Percentiles rank a stretch among this genome's conserved stretches.
Evolutionary conservation across 1,284 basidiomycete species (phyloP).

Genomic region (Malassezia sp.): DNA sequence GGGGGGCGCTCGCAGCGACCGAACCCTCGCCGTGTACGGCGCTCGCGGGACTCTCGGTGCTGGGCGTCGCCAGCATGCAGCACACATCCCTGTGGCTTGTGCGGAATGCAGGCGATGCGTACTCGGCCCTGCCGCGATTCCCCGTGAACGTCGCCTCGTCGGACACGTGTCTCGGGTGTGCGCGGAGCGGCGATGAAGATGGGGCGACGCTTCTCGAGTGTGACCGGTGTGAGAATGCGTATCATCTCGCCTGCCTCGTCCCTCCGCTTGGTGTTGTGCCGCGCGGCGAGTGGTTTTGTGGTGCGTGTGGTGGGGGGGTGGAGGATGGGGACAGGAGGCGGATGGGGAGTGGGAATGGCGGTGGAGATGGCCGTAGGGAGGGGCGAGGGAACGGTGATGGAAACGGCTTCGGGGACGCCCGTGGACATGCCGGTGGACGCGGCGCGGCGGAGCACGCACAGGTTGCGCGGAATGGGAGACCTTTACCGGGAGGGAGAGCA

Average conservation of each 20-base stretch:
- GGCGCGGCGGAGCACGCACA: too few species aligned
- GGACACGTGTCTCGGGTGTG: constrained; percentile 62
- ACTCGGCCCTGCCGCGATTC: constrained; percentile 36
- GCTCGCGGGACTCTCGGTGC: constrained; percentile 62
- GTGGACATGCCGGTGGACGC: too few species aligned
- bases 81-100: constrained; percentile 64
- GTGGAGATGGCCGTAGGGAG: too few species aligned
- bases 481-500: too few species aligned
- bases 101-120: constrained; percentile 54
- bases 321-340: too few species aligned
- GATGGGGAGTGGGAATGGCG: too few species aligned
- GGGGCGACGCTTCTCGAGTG: constrained; percentile 57
- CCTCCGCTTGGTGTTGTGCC: constrained; percentile 68
- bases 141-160: constrained; percentile 55
- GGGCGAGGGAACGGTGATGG: too few species aligned
- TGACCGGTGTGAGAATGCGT: constrained; percentile 71
- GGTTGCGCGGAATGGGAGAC: too few species aligned
- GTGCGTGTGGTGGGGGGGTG: constrained; percentile 26
- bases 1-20: constrained; percentile 66
- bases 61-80: constrained; percentile 70
- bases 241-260: constrained; percentile 67
- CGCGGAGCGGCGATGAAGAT: constrained; percentile 53
- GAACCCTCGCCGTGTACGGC: constrained; percentile 66
- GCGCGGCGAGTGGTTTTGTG: constrained; percentile 53
- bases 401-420: too few species aligned